Evolutionary conservation across 1,139 yeast genomes (phyloP).

Genomic region (Hansenula lynferdii): DNA sequence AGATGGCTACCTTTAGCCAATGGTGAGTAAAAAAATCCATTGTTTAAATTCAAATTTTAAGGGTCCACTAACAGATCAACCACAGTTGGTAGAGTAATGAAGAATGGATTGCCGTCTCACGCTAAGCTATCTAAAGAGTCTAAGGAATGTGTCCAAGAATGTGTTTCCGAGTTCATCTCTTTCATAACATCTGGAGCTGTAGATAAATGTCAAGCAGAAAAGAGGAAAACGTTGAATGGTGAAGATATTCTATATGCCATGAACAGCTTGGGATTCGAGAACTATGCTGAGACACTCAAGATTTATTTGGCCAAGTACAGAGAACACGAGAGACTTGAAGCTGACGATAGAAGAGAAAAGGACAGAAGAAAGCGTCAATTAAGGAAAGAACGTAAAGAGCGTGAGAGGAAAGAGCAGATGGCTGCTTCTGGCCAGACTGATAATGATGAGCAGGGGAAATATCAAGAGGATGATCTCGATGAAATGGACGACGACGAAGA

Average conservation of each 20-base stretch:
- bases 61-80: slow-evolving; percentile 5
- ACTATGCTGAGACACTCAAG: slow-evolving; percentile 64
- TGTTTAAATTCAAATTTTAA: background rate
- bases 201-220: slow-evolving; percentile 59
- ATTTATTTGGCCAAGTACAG: slow-evolving; percentile 66
- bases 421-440: background rate
- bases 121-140: slow-evolving; percentile 88
- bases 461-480: background rate
- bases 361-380: slow-evolving; percentile 17
- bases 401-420: background rate
- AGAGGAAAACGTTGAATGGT: slow-evolving; percentile 66
- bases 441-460: slow-evolving; percentile 2
- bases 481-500: background rate
- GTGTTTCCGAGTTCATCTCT: slow-evolving; percentile 79
- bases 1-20: slow-evolving; percentile 74
- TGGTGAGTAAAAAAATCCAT: slow-evolving; percentile 26
- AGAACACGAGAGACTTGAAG: slow-evolving; percentile 28
- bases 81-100: slow-evolving; percentile 70
- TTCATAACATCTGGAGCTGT: slow-evolving; percentile 72
- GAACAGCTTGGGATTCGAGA: slow-evolving; percentile 63
- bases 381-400: slow-evolving; percentile 17
- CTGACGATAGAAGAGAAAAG: slow-evolving; percentile 20
- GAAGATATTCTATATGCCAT: slow-evolving; percentile 56
- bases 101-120: slow-evolving; percentile 67
- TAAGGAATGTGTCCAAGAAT: slow-evolving; percentile 87